Conservation (phyloP, 345 rosid genomes). For the Brassica carinata region DNA sequence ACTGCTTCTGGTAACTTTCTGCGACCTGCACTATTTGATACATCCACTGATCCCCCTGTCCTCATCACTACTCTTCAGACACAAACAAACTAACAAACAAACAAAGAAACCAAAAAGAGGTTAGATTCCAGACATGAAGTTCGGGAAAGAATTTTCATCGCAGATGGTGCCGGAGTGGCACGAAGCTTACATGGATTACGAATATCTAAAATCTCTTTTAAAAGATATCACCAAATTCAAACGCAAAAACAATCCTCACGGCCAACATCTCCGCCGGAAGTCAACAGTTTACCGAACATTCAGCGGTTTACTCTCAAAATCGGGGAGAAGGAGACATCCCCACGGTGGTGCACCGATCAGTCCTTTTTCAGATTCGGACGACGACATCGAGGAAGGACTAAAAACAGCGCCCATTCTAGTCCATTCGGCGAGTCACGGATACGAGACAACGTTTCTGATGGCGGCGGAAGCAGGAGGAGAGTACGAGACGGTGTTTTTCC, state of each 20-base stretch:
- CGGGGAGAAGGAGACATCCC: conserved; percentile 27
- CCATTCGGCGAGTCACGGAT: conserved; percentile 39
- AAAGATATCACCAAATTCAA: conserved; percentile 57
- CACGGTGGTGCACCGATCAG: conserved; percentile 12
- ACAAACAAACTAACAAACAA: not conserved
- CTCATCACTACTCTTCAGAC: conserved; percentile 19
- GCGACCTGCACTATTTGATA: not conserved
- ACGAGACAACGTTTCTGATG: conserved; percentile 62
- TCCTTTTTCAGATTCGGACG: conserved; percentile 31
- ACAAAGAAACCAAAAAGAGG: not conserved
- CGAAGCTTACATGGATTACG: conserved; percentile 65
- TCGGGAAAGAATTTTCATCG: conserved; percentile 45
- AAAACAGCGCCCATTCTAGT: conserved; percentile 42
- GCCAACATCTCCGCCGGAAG: conserved; percentile 40
- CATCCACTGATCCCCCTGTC: not conserved
- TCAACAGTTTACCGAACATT: conserved; percentile 58
- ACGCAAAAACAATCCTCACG: conserved; percentile 35
- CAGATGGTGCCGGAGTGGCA: conserved; percentile 80
- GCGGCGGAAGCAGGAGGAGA: conserved; percentile 62
- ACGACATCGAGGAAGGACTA: conserved; percentile 36
- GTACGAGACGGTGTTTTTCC: conserved; percentile 57
- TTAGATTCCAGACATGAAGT: conserved; percentile 52
- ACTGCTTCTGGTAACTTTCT: not conserved
- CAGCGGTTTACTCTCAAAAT: conserved; percentile 49
- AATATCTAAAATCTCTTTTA: conserved; percentile 51